Base-by-base conservation (phyloP, 2,329 filamentous ascomycete genomes). In the Penicillium sp. region DNA sequence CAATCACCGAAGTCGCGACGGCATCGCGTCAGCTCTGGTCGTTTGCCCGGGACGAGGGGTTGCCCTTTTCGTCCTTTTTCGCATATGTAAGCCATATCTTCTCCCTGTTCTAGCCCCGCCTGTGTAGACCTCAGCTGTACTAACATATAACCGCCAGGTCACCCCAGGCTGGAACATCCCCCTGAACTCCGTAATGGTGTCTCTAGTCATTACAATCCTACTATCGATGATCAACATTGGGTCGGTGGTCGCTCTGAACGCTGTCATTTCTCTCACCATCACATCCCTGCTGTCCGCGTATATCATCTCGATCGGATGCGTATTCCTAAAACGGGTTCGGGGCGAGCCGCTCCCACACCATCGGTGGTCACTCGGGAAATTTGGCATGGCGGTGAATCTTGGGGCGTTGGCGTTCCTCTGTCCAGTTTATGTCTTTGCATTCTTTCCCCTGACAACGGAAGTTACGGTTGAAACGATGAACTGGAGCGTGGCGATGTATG, bases 1-100 rank as follows among this genome's bases (percentile, higher is more conserved):
- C 78, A 15, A 79, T 83, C 21, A 80, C 80, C 1, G 81, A 83
- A 58, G 78, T 87, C 0, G 82, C 82, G 1, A 82, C 85, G 0
- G 83, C 84, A 0, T 85, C 83, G 0, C 78, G 83, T 13, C 79
- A 84, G 55, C 78, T 82, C 12, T 86, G 81, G 80, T 81, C 83
- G 0, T 85, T 85, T 65, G 75, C 77, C 3, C 73, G 77, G 25
- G 77, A 79, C 55, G 63, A 67, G 33, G 77, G 77, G 4, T 53
- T 79, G 4, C 76, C 75, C 3, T 76, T 75, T 57, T 76, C 73
- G 27, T 50, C 60, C 0, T 75, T 74, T 53, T 73, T 78, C 27
- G 68, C 69, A 52, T 68, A 74, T 59, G 76, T 79, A 67, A 59
- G 73, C 44, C 29, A 39, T 19, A 2, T 23, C 35, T 12, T 43